These are phyloP conservation scores for Calonectria hawksworthii DNA, from an alignment of 2,329 filamentous ascomycete genomes.

Conservation along the genomic window DNA sequence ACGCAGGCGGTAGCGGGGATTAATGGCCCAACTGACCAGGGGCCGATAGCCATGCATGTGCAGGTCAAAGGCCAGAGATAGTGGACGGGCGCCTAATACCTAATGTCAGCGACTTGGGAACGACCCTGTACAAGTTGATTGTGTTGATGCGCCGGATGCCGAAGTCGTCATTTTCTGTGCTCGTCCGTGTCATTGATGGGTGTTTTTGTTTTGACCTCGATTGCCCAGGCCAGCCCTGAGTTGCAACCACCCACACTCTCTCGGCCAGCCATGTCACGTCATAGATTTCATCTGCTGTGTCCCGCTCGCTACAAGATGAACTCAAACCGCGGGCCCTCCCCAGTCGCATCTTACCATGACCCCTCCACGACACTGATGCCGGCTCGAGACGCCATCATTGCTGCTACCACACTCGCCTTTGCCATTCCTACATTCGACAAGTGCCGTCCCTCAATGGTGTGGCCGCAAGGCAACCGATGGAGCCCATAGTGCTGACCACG, in stretches of 20 bases:
- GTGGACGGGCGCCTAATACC: not conserved
- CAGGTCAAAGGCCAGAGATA: not conserved
- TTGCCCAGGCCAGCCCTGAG: not conserved
- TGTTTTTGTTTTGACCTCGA: not conserved
- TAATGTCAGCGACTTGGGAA: not conserved
- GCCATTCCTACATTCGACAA: not conserved
- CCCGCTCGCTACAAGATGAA: not conserved
- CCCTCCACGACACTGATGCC: not conserved
- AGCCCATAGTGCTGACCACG: not conserved
- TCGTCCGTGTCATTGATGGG: not conserved
- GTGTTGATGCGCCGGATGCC: not conserved
- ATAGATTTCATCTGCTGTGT: constrained; percentile 1
- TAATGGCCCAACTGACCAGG: constrained; percentile 13
- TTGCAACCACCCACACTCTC: not conserved
- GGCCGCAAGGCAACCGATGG: not conserved
- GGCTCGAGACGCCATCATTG: not conserved
- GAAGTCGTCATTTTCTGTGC: not conserved
- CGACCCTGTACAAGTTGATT: constrained; percentile 3
- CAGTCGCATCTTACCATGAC: not conserved
- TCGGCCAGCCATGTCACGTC: constrained; percentile 6
- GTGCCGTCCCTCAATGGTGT: not conserved
- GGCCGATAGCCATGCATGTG: not conserved
- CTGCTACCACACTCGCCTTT: not conserved
- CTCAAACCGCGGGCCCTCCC: not conserved
- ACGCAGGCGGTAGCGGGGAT: constrained; percentile 9